Conservation (phyloP, 2,329 filamentous ascomycete genomes). For the Trichoderma sp. region DNA sequence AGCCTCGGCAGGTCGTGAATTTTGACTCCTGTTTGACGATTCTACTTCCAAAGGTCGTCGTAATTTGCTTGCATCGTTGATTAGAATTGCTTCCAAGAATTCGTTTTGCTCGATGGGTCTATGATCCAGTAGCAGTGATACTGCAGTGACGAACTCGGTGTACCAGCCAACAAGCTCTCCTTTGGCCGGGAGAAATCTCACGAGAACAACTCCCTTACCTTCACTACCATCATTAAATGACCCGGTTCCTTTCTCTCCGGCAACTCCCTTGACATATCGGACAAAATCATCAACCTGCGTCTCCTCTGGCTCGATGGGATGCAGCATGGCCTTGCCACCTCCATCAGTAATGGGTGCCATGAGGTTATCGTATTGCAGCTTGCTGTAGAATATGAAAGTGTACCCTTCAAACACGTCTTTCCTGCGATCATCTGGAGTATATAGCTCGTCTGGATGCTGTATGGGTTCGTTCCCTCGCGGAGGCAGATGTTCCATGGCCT, state of each 20-base stretch:
- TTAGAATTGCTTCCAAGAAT: conserved; percentile 86
- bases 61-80: conserved; percentile 73
- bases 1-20: conserved; percentile 13
- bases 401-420: conserved; percentile 80
- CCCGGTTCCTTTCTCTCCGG: conserved; percentile 72
- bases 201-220: conserved; percentile 75
- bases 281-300: conserved; percentile 78
- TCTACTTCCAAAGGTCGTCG: conserved; percentile 67
- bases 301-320: conserved; percentile 61
- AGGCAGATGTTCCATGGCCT: conserved; percentile 72
- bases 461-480: conserved; percentile 75
- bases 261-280: conserved; percentile 72
- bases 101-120: conserved; percentile 86
- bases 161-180: conserved; percentile 66
- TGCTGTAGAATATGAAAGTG: conserved; percentile 84
- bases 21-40: conserved; percentile 35
- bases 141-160: conserved; percentile 66
- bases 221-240: conserved; percentile 66
- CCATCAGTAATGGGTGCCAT: conserved; percentile 75
- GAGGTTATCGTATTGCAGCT: conserved; percentile 74
- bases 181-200: conserved; percentile 68
- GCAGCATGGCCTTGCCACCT: conserved; percentile 78
- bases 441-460: conserved; percentile 67
- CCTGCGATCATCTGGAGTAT: conserved; percentile 69
- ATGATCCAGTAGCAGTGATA: conserved; percentile 76